phyloP scores from a whole-genome alignment of 2,329 filamentous ascomycete species.

The Ascochyta rabiei region DNA sequence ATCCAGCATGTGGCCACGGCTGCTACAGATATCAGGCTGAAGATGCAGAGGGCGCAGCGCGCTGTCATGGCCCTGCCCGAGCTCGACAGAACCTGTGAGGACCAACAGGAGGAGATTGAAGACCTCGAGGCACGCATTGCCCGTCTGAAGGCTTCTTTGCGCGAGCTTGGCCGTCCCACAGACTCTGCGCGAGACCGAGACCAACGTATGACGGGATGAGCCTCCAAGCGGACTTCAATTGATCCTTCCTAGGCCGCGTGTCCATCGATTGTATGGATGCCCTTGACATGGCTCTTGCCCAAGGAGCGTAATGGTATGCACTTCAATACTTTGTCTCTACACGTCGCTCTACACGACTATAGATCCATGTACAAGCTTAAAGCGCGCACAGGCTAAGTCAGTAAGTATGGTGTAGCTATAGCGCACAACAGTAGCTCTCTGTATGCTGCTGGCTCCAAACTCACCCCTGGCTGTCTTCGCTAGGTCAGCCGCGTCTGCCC shows the following conservation, averaged over 20 bases:
- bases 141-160: slow-evolving; percentile 59
- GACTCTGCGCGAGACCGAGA: slow-evolving; percentile 31
- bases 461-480: background rate
- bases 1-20: slow-evolving; percentile 80
- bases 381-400: background rate
- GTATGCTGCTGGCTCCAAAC: background rate
- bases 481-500: background rate
- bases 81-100: slow-evolving; percentile 67
- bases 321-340: background rate
- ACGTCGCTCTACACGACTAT: background rate
- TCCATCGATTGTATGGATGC: slow-evolving; percentile 41
- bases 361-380: background rate
- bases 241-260: slow-evolving; percentile 34
- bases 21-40: slow-evolving; percentile 79
- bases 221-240: slow-evolving; percentile 30
- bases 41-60: slow-evolving; percentile 77
- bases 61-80: slow-evolving; percentile 72
- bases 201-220: slow-evolving; percentile 48
- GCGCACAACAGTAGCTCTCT: background rate
- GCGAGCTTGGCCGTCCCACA: slow-evolving; percentile 37
- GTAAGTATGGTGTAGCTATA: too few relatives aligned
- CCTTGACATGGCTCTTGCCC: slow-evolving; percentile 32
- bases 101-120: slow-evolving; percentile 74
- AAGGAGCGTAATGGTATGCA: slow-evolving; percentile 17
- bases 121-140: slow-evolving; percentile 69